Percentiles rank a stretch among this genome's conserved stretches.
Conservation (phyloP, 2,329 filamentous ascomycete species). For the Stenocarpella maydis region DNA sequence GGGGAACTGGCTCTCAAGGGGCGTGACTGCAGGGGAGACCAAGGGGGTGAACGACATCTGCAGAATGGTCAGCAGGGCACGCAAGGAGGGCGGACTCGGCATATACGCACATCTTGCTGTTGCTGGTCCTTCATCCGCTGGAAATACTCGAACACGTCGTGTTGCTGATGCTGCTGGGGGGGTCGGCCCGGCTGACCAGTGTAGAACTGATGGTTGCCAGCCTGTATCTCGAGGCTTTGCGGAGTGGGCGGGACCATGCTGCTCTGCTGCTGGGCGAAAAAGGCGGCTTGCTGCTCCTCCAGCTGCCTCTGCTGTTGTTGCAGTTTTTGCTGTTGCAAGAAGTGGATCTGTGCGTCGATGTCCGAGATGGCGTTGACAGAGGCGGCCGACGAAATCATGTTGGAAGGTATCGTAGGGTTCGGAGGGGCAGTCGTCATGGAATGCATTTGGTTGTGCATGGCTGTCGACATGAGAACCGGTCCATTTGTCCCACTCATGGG, state of each 20-base stretch:
- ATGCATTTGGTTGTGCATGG: constrained; percentile 55
- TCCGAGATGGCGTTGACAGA: constrained; percentile 63
- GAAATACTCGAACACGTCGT: constrained; percentile 72
- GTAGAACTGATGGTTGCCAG: constrained; percentile 66
- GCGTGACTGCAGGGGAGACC: constrained; percentile 85
- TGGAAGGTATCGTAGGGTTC: constrained; percentile 56
- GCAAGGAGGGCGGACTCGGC: not conserved
- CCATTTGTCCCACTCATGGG: constrained; percentile 57
- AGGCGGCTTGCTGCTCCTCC: constrained; percentile 64
- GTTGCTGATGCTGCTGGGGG: constrained; percentile 62
- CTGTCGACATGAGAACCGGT: constrained; percentile 47
- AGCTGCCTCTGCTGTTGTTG: constrained; percentile 67
- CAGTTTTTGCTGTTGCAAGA: constrained; percentile 69
- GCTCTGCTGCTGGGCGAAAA: constrained; percentile 61
- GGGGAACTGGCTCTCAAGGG: constrained; percentile 75
- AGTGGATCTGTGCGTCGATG: constrained; percentile 72
- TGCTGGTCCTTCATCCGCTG: constrained; percentile 67
- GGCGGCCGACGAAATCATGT: constrained; percentile 55
- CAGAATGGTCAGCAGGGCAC: constrained; percentile 41
- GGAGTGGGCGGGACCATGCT: constrained; percentile 80
- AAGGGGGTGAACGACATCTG: constrained; percentile 82
- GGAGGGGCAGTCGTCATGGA: constrained; percentile 56
- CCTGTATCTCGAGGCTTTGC: constrained; percentile 80
- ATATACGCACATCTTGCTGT: constrained; percentile 69
- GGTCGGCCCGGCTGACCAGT: constrained; percentile 59